Conservation (phyloP, 768 basidiomycete genomes). For the Tylopilus plumbeoviolaceoides region DNA sequence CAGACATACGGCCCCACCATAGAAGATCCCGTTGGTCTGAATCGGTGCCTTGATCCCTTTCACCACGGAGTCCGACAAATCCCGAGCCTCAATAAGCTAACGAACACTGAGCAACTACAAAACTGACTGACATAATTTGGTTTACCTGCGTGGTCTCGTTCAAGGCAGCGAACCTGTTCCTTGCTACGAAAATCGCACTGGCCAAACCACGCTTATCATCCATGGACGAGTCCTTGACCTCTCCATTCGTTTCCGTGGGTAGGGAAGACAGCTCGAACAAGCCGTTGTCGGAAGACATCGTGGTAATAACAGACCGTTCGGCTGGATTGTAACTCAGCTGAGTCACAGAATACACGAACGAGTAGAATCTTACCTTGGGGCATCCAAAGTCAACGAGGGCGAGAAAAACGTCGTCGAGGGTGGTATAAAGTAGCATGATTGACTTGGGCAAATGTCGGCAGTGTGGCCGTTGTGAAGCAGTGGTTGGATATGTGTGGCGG, state of each 20-base stretch:
- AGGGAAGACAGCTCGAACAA: conserved; percentile 83
- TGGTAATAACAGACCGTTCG: conserved; percentile 88
- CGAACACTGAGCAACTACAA: conserved; percentile 10
- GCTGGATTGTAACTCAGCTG: conserved; percentile 96
- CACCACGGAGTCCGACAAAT: conserved; percentile 88
- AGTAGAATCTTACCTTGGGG: too few relatives aligned
- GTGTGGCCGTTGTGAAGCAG: too few relatives aligned
- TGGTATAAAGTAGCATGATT: too few relatives aligned
- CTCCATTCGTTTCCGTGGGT: conserved; percentile 62
- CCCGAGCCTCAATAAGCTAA: conserved; percentile 88
- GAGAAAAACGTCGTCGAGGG: too few relatives aligned
- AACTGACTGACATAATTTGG: not conserved
- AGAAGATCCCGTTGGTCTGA: conserved; percentile 96
- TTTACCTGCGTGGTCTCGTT: conserved; percentile 83
- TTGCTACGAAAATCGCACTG: conserved; percentile 92
- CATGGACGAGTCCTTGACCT: conserved; percentile 86
- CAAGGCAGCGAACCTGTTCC: conserved; percentile 91
- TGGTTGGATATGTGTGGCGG: too few relatives aligned
- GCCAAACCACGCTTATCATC: conserved; percentile 92
- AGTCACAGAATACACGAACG: too few relatives aligned
- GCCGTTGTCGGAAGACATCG: conserved; percentile 91
- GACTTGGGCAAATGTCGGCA: too few relatives aligned
- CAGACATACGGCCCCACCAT: conserved; percentile 93
- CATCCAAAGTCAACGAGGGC: too few relatives aligned
- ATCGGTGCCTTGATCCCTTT: conserved; percentile 94